phyloP scores from a whole-genome alignment of 1,284 basidiomycete species.

The Puccinia hordei region DNA sequence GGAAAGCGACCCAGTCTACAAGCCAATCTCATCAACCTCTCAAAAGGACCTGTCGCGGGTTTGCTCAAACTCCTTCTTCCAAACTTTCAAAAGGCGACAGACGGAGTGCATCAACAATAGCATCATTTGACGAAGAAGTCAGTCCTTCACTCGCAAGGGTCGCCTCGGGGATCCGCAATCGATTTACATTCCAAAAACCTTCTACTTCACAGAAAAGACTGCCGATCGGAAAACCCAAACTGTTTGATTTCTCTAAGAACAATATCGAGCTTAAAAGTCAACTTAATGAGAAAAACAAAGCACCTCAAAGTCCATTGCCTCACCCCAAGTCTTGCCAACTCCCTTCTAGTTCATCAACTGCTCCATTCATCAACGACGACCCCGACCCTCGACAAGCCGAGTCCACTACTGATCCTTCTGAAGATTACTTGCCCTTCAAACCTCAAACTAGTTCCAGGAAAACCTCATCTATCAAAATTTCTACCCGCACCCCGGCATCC shows the following conservation, averaged over 20 bases:
- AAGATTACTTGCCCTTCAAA: not conserved
- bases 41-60: slow-evolving; percentile 26
- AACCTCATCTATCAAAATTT: not conserved
- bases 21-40: slow-evolving; percentile 1
- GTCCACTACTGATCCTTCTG: not conserved
- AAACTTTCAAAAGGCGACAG: slow-evolving; percentile 9
- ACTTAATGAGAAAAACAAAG: not conserved
- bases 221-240: slow-evolving; percentile 1
- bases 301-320: not conserved
- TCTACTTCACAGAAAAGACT: not conserved
- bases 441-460: not conserved
- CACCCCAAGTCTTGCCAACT: slow-evolving; percentile 8
- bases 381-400: not conserved
- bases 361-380: not conserved
- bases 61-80: slow-evolving; percentile 18
- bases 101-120: not conserved
- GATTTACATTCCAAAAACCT: slow-evolving; percentile 35
- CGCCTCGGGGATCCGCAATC: slow-evolving; percentile 35
- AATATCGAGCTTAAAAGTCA: not conserved
- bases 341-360: not conserved
- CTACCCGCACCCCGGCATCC: not conserved
- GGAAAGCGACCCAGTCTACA: slow-evolving; percentile 1
- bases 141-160: slow-evolving; percentile 43
- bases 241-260: slow-evolving; percentile 30
- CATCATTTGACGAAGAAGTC: slow-evolving; percentile 17